Conservation (phyloP, 2,329 filamentous ascomycete species). For the Alternaria burnsii region DNA sequence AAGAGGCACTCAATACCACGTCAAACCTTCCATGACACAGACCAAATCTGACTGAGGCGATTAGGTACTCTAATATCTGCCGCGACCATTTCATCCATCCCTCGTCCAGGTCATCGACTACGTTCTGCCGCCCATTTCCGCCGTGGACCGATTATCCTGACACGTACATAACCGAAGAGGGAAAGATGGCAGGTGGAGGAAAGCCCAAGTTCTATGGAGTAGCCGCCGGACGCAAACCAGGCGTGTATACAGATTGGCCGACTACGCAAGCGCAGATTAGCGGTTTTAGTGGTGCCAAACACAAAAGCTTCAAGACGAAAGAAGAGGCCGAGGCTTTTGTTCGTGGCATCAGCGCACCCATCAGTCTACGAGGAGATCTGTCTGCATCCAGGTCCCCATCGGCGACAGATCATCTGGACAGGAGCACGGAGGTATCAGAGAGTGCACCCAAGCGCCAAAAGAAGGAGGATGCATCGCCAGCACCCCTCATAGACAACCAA, state of each 20-base stretch:
- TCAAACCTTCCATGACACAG: too few relatives aligned
- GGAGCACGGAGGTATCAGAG: slow-evolving; percentile 14
- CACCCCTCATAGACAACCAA: slow-evolving; percentile 19
- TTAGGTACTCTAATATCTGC: not conserved
- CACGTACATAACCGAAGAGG: slow-evolving; percentile 3
- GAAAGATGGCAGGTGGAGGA: slow-evolving; percentile 40
- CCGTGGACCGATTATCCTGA: slow-evolving; percentile 12
- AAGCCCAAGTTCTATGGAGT: slow-evolving; percentile 68
- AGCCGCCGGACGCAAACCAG: slow-evolving; percentile 64
- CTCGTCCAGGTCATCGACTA: not conserved
- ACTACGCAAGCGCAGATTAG: slow-evolving; percentile 76
- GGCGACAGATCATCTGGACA: slow-evolving; percentile 22
- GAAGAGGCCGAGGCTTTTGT: slow-evolving; percentile 84
- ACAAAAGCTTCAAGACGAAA: slow-evolving; percentile 57
- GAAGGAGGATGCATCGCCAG: slow-evolving; percentile 35
- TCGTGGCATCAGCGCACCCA: slow-evolving; percentile 30
- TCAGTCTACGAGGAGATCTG: slow-evolving; percentile 39
- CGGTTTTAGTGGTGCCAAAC: slow-evolving; percentile 72
- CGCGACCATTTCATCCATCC: not conserved
- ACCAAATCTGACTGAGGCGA: not conserved
- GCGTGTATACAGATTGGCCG: slow-evolving; percentile 72
- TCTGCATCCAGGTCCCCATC: slow-evolving; percentile 41
- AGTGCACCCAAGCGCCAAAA: slow-evolving; percentile 51
- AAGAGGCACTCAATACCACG: too few relatives aligned
- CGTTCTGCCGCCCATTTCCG: slow-evolving; percentile 5